These are phyloP conservation scores for Rheum nobile DNA, from an alignment of 148 eudicot species.

Conservation along the genomic window DNA sequence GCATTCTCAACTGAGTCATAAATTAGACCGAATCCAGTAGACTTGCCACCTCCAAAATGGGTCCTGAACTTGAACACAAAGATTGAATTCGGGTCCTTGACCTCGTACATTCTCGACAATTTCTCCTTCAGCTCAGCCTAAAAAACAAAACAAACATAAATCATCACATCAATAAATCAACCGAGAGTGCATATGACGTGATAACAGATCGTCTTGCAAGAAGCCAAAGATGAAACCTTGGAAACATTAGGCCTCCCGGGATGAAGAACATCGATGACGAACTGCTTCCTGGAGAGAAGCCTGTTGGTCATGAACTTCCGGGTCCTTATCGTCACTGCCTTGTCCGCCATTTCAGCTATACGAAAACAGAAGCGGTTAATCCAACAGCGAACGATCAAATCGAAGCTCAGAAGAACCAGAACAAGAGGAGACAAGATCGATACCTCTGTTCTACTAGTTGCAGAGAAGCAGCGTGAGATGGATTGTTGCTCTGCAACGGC, in stretches of 20 bases:
- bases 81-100: conserved; percentile 49
- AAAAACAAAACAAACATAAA: neutral
- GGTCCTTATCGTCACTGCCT: conserved; percentile 64
- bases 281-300: conserved; percentile 79
- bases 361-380: neutral
- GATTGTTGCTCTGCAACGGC: conserved; percentile 1
- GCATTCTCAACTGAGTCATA: conserved; percentile 75
- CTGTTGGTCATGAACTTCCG: conserved; percentile 90
- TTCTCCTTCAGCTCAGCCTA: conserved; percentile 82
- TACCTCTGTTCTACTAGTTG: neutral
- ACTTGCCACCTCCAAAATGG: conserved; percentile 89
- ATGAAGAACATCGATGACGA: conserved; percentile 76
- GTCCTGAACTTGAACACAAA: conserved; percentile 84
- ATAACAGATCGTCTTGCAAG: neutral
- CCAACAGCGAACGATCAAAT: neutral
- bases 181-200: neutral
- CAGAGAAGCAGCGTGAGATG: neutral
- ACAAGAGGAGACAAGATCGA: neutral
- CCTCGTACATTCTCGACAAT: conserved; percentile 59
- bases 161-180: neutral
- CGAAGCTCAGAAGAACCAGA: neutral
- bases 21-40: conserved; percentile 79
- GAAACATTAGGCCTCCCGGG: conserved; percentile 82
- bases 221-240: conserved; percentile 31
- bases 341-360: conserved; percentile 51